A percentile compares a stretch with the other conserved stretches of the same genome.
phyloP scores from a whole-genome alignment of 139 green algal genomes.

The Chlorella sp. region DNA sequence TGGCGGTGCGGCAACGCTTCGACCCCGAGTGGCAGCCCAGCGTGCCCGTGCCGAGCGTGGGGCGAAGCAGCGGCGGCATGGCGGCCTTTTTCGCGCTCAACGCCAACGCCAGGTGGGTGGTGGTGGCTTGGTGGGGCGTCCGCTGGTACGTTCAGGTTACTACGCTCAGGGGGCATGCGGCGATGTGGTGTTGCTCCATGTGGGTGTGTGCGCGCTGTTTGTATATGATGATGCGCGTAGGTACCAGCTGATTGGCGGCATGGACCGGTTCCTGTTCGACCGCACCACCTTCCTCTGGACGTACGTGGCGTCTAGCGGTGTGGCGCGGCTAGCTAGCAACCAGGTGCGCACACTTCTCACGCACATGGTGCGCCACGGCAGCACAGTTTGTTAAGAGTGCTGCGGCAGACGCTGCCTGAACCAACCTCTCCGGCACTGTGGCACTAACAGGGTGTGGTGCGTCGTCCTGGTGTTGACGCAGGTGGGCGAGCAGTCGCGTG shows the following conservation, averaged over 20 bases:
- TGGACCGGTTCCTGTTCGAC: conserved; percentile 85
- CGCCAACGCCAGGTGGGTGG: conserved; percentile 58
- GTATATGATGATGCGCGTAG: too few relatives aligned
- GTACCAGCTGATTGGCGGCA: conserved; percentile 88
- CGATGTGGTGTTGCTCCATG: too few relatives aligned
- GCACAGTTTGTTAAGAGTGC: too few relatives aligned
- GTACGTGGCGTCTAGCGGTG: conserved; percentile 51
- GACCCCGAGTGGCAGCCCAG: conserved; percentile 70
- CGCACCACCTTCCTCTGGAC: conserved; percentile 68
- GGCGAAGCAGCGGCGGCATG: conserved; percentile 59
- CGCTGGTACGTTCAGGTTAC: not conserved
- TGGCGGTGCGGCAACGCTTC: conserved; percentile 32
- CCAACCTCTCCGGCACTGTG: too few relatives aligned
- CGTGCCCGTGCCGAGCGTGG: conserved; percentile 60
- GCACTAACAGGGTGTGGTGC: too few relatives aligned
- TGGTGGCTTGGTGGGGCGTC: not conserved
- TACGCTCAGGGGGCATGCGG: not conserved
- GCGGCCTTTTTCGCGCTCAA: conserved; percentile 74
- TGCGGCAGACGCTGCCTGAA: too few relatives aligned
- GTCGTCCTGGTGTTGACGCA: not conserved
- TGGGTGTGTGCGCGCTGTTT: not conserved
- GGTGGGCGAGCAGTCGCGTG: conserved; percentile 41
- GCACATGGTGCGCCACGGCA: too few relatives aligned
- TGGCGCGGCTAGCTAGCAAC: conserved; percentile 27
- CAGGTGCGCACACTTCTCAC: too few relatives aligned